These are phyloP conservation scores for Tolypocladium endophyticum DNA, from an alignment of 2,329 filamentous ascomycete species.

Conservation along the genomic window DNA sequence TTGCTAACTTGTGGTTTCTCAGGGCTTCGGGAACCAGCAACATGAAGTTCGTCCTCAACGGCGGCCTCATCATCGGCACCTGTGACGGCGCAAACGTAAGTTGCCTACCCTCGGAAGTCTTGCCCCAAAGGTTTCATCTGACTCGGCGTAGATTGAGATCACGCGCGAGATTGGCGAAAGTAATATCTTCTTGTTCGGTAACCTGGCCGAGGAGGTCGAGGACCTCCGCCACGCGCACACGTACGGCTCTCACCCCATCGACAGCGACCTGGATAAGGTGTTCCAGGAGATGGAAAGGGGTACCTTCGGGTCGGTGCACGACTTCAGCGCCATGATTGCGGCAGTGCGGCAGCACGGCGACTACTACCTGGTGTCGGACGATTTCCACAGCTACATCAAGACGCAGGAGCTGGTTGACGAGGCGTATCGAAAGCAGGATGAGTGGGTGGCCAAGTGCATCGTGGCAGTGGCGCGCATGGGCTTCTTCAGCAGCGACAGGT, in stretches of 20 bases:
- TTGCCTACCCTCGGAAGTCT: constrained; percentile 6
- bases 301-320: constrained; percentile 66
- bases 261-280: constrained; percentile 66
- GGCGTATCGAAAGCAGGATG: constrained; percentile 82
- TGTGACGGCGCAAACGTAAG: constrained; percentile 94
- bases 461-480: constrained; percentile 86
- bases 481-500: constrained; percentile 91
- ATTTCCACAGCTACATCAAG: constrained; percentile 90
- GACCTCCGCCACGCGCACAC: constrained; percentile 85
- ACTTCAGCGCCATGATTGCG: constrained; percentile 74
- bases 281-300: constrained; percentile 74
- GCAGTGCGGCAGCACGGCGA: constrained; percentile 89
- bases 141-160: constrained; percentile 63
- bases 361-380: constrained; percentile 95
- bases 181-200: constrained; percentile 98
- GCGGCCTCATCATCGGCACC: constrained; percentile 92
- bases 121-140: neutral
- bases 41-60: constrained; percentile 99
- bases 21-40: constrained; percentile 78
- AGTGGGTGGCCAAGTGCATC: constrained; percentile 88
- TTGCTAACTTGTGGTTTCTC: constrained; percentile 6
- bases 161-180: constrained; percentile 92
- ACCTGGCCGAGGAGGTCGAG: constrained; percentile 90
- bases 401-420: constrained; percentile 87
- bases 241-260: constrained; percentile 70